phyloP scores from a whole-genome alignment of 257 asterid species.

The Mitragyna speciosa region DNA sequence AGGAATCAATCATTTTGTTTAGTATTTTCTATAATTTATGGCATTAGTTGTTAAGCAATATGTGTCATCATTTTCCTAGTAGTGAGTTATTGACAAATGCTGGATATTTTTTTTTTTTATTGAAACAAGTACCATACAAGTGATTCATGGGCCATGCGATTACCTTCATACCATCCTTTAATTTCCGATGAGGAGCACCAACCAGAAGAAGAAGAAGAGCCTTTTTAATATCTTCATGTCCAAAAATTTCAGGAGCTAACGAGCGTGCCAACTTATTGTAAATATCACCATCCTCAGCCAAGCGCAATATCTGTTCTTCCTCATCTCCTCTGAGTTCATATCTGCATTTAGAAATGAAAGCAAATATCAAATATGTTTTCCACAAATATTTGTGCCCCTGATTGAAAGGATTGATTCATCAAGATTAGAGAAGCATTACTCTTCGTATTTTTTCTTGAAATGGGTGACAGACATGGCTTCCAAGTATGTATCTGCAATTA shows the following conservation, averaged over 20 bases:
- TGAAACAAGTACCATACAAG: background rate
- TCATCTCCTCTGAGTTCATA: conserved; percentile 80
- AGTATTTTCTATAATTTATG: background rate
- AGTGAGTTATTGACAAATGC: conserved; percentile 1
- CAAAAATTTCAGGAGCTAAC: conserved; percentile 92
- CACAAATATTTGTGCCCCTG: conserved; percentile 6
- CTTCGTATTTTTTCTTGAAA: conserved; percentile 96
- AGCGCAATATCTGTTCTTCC: conserved; percentile 72
- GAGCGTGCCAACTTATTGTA: conserved; percentile 79
- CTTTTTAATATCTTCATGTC: conserved; percentile 90
- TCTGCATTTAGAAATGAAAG: conserved; percentile 24
- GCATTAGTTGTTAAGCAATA: background rate
- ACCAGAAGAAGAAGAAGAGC: conserved; percentile 97
- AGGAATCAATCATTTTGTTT: background rate
- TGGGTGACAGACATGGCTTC: conserved; percentile 91
- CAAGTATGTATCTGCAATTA: conserved; percentile 96
- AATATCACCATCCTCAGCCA: conserved; percentile 92
- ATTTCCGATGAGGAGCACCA: conserved; percentile 93
- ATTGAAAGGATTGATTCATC: conserved; percentile 2
- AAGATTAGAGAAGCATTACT: conserved; percentile 49
- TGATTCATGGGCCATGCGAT: conserved; percentile 6
- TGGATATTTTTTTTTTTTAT: background rate
- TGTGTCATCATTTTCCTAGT: background rate
- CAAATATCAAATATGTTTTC: background rate
- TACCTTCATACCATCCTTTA: conserved; percentile 98